Base-by-base conservation (phyloP, 805 yeast species). In the Sungouiozyma ichnusensis region DNA sequence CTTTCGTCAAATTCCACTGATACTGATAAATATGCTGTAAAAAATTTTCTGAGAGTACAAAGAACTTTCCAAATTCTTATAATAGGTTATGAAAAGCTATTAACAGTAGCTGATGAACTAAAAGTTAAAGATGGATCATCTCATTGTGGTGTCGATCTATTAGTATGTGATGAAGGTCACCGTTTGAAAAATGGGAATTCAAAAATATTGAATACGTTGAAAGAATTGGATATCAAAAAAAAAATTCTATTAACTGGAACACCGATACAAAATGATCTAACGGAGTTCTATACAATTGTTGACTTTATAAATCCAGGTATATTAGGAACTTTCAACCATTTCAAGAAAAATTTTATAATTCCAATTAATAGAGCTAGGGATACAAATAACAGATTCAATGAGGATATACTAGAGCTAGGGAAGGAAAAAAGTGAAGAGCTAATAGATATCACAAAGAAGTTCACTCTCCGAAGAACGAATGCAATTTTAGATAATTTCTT, bases 121-220 rank as follows among this genome's bases (percentile, higher is more conserved):
- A 51, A 66, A 1, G 58, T 65, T 2, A 68, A 68, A 2, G 60
- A 60, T 24, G 31, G 20, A 14, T 33, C 33, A 16, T 48, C 60
- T 5, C 24, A 39, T 16, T 20, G 39, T 17, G 48, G 53, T 9
- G 67, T 76, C 33, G 97, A 87, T 57, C 50, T 92, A 15, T 64
- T 92, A 16, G 74, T 92, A 1, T 92, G 96, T 60, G 98, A 92
- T 60, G 98, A 92, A 57, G 98, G 97, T 2, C 98, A 92, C 59
- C 69, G 95, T 38, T 68, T 92, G 49, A 92, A 90, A 52, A 84
- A 77, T 50, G 69, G 76, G 4, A 66, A 77, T 8, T 85, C 84
- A 44, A 87, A 85, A 58, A 77, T 83, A 0, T 65, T 86, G 40
- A 77, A 76, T 44, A 76, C 79, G 0, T 64, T 90, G 40, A 74